Conservation (phyloP, 163 green algal species). For the Coccomyxa subellipsoidea region DNA sequence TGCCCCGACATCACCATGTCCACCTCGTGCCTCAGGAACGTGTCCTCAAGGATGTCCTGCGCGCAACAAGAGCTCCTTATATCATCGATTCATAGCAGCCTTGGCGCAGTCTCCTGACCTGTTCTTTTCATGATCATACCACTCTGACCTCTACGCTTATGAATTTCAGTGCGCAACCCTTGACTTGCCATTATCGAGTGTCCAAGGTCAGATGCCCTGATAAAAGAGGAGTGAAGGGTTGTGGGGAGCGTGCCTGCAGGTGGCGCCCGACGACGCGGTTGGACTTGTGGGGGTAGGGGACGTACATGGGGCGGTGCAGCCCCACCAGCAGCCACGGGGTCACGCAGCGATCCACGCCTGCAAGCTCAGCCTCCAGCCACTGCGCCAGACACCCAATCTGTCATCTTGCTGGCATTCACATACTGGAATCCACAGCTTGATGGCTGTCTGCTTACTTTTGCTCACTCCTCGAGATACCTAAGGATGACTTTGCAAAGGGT, state of each 20-base stretch:
- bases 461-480: no score
- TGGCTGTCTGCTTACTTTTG: no score
- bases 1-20: conserved; percentile 61
- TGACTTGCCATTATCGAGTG: no score
- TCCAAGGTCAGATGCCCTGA: no score
- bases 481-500: no score
- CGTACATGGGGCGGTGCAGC: conserved; percentile 66
- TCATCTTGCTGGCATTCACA: background rate
- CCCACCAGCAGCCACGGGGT: conserved; percentile 72
- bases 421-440: no score
- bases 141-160: no score
- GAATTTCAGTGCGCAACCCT: no score
- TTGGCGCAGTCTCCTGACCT: no score
- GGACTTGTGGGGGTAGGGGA: conserved; percentile 62
- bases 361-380: conserved; percentile 45
- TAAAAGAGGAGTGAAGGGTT: no score
- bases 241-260: conserved; percentile 14
- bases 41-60: conserved; percentile 19
- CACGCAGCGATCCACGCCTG: conserved; percentile 51
- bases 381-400: conserved; percentile 3
- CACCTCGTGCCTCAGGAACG: conserved; percentile 38
- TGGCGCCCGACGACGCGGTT: conserved; percentile 49
- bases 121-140: no score
- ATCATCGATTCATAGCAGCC: no score
- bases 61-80: background rate